phyloP scores from a whole-genome alignment of 345 rosid species.

The Aquilaria sinensis region DNA sequence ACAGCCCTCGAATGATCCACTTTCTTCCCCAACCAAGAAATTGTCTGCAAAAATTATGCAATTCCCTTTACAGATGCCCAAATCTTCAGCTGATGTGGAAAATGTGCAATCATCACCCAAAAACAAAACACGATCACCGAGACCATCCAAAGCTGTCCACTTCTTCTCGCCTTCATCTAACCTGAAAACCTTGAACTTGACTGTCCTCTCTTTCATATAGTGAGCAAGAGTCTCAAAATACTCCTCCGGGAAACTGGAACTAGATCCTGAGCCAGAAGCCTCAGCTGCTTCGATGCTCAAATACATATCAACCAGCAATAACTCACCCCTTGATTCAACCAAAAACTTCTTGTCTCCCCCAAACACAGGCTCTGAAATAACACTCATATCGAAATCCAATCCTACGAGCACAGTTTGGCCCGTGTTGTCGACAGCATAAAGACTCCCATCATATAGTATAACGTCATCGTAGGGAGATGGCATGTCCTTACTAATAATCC shows the following conservation, averaged over 20 bases:
- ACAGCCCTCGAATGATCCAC: slow-evolving; percentile 23
- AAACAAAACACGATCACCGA: slow-evolving; percentile 62
- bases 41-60: slow-evolving; percentile 55
- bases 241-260: slow-evolving; percentile 24
- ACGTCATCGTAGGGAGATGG: slow-evolving; percentile 87
- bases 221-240: slow-evolving; percentile 25
- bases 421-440: slow-evolving; percentile 67
- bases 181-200: slow-evolving; percentile 58
- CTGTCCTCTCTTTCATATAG: slow-evolving; percentile 63
- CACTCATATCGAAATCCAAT: slow-evolving; percentile 18
- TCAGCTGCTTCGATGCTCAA: slow-evolving; percentile 50
- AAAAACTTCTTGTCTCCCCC: slow-evolving; percentile 92
- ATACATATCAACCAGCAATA: slow-evolving; percentile 80
- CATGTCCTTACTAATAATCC: slow-evolving; percentile 74
- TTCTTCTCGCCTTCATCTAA: slow-evolving; percentile 33
- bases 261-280: slow-evolving; percentile 9
- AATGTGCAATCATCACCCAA: slow-evolving; percentile 83
- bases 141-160: slow-evolving; percentile 52
- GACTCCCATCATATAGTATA: slow-evolving; percentile 41
- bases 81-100: slow-evolving; percentile 48
- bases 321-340: slow-evolving; percentile 65
- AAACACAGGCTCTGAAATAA: slow-evolving; percentile 44
- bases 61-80: slow-evolving; percentile 44
- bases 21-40: slow-evolving; percentile 35
- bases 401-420: slow-evolving; percentile 70